phyloP scores from a whole-genome alignment of 1,284 basidiomycete species.

The Trametes sp. region DNA sequence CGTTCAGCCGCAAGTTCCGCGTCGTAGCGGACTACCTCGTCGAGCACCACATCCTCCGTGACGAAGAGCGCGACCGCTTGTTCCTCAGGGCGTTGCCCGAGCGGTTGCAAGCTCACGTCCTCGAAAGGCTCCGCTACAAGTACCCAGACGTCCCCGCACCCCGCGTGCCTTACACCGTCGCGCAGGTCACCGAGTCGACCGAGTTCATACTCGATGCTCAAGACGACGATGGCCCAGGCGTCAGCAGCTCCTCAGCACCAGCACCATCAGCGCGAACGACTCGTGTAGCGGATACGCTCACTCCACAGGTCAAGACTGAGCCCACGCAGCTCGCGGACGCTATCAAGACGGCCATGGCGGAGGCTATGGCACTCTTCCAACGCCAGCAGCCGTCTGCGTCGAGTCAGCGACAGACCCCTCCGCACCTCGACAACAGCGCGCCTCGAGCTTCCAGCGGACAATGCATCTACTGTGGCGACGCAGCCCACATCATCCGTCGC shows the following conservation, averaged over 20 bases:
- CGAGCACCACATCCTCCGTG: background rate
- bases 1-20: conserved; percentile 15
- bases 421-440: background rate
- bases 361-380: background rate
- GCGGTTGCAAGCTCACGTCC: background rate
- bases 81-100: conserved; percentile 14
- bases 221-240: background rate
- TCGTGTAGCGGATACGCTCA: no score
- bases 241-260: background rate
- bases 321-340: background rate
- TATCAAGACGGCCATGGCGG: background rate
- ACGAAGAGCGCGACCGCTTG: conserved; percentile 14
- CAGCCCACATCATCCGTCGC: conserved; percentile 6
- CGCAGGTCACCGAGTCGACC: conserved; percentile 11
- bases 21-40: conserved; percentile 15
- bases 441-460: background rate
- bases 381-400: background rate
- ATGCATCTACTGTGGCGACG: conserved; percentile 11
- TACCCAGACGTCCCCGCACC: conserved; percentile 4
- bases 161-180: conserved; percentile 9
- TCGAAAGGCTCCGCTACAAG: conserved; percentile 12
- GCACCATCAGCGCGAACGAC: background rate
- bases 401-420: background rate
- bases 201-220: conserved; percentile 10
- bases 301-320: conserved; percentile 1